A percentile compares a stretch with the other conserved stretches of the same genome.
Conservation (phyloP, 495 filamentous ascomycete species). For the Hypoxylon lenormandii region DNA sequence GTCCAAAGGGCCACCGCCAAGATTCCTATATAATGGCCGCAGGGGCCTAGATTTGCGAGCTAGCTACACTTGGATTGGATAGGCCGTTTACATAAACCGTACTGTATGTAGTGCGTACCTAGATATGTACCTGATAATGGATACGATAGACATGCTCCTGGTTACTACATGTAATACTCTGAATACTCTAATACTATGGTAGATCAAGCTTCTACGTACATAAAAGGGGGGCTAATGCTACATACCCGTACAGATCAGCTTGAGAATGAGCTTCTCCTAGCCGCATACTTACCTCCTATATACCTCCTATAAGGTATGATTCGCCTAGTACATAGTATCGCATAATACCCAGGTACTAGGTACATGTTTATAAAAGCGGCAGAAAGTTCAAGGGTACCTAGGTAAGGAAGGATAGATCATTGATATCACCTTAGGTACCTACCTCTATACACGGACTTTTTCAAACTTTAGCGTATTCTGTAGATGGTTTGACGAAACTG, state of each 20-base stretch:
- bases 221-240: neutral
- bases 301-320: neutral
- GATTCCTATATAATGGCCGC: conserved; percentile 11
- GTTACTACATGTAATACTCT: no score
- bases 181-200: no score
- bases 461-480: neutral
- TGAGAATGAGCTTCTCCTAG: neutral
- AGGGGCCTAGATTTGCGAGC: conserved; percentile 23
- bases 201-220: neutral
- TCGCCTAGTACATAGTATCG: neutral
- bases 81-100: neutral
- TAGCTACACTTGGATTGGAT: conserved; percentile 5
- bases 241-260: neutral
- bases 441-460: no score
- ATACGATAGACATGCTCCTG: no score
- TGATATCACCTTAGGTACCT: no score
- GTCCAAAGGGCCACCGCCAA: conserved; percentile 10
- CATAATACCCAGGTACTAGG: no score
- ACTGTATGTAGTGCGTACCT: neutral
- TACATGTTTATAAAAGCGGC: no score
- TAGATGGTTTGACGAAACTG: neutral
- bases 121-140: neutral
- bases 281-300: neutral
- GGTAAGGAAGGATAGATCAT: no score
- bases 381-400: no score